phyloP scores from a whole-genome alignment of 2,329 filamentous ascomycete species.

The Ascochyta lentis region DNA sequence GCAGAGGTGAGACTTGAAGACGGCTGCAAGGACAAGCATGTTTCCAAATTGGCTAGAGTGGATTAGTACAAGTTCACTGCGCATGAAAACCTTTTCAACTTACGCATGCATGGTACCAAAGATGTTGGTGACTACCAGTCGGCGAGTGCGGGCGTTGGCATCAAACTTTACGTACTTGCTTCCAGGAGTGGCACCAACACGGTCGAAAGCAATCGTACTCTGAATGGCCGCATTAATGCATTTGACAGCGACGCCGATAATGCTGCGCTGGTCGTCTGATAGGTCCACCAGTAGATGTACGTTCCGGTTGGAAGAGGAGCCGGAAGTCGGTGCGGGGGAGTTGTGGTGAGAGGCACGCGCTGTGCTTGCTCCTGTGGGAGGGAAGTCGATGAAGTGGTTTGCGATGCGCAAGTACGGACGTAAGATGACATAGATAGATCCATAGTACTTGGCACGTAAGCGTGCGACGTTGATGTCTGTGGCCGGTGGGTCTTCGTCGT shows the following conservation, averaged over 20 bases:
- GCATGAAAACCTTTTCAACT: slow-evolving; percentile 23
- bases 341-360: slow-evolving; percentile 29
- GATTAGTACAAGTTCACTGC: slow-evolving; percentile 16
- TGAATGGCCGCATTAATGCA: slow-evolving; percentile 70
- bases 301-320: slow-evolving; percentile 23
- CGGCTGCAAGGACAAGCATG: slow-evolving; percentile 85
- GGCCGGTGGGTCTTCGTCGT: slow-evolving; percentile 73
- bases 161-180: slow-evolving; percentile 53
- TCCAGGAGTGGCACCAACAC: slow-evolving; percentile 53
- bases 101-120: slow-evolving; percentile 56
- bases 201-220: slow-evolving; percentile 84
- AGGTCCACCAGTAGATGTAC: slow-evolving; percentile 39
- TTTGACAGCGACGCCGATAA: slow-evolving; percentile 37
- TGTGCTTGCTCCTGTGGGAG: slow-evolving; percentile 53
- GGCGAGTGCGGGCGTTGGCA: slow-evolving; percentile 61
- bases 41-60: slow-evolving; percentile 88
- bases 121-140: slow-evolving; percentile 90
- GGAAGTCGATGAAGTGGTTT: slow-evolving; percentile 58
- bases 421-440: slow-evolving; percentile 87
- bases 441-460: slow-evolving; percentile 92
- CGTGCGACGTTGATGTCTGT: slow-evolving; percentile 80
- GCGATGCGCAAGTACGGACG: slow-evolving; percentile 74
- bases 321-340: slow-evolving; percentile 56
- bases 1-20: slow-evolving; percentile 66
- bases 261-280: slow-evolving; percentile 31